Evolutionary conservation across 371 early-diverging fungal species (phyloP), one percentile per base, ranked within the genome.

Genomic region (Dinochytrium kinnereticum): DNA sequence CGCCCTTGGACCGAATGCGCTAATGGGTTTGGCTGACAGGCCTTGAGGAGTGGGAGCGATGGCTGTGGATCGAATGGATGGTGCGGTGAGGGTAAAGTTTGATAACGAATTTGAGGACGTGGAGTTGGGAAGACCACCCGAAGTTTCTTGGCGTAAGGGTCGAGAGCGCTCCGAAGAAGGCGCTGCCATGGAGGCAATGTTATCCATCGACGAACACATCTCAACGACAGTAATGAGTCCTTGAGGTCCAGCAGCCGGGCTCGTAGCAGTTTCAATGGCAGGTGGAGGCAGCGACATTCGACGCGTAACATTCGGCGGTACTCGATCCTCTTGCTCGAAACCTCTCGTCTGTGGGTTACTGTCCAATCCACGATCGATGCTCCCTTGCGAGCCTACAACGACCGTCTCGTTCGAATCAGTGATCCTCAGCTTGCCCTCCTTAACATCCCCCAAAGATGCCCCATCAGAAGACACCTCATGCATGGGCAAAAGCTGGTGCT

Each of bases 321-420:
- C 26, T 28, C 10, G 26, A 7, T 10, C 17, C 10, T 57, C 57
- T 24, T 57, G 24, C 7, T 57, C 57, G 57, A 7, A 17, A 28
- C 30, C 26, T 7, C 24, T 57, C 57, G 10, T 10, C 10, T 44
- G 10, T 21, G 10, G 10, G 10, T 10, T 13, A 44, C 49, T 53
- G 55, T 53, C 55, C 24, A 53, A 53, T 17, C 61, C 61, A 13
- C 37, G 10, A 26, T 61, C 61, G 36, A 61, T 31, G 24, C 61
- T 61, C n/a, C 34, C 61, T 3, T 61, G 30, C 19, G 61, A 61
- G 10, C 34, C 61, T 7, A 34, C 61, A 34, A 31, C 31, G 15
- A 66, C 66, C n/a, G 66, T 66, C 28, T 66, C 66, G 30, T 66
- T 66, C 38, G 66, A 66, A 44, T 66, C 66, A 2, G 40, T 40